phyloP scores from a whole-genome alignment of 495 filamentous ascomycete species.

The Aspergillus saccharolyticus region DNA sequence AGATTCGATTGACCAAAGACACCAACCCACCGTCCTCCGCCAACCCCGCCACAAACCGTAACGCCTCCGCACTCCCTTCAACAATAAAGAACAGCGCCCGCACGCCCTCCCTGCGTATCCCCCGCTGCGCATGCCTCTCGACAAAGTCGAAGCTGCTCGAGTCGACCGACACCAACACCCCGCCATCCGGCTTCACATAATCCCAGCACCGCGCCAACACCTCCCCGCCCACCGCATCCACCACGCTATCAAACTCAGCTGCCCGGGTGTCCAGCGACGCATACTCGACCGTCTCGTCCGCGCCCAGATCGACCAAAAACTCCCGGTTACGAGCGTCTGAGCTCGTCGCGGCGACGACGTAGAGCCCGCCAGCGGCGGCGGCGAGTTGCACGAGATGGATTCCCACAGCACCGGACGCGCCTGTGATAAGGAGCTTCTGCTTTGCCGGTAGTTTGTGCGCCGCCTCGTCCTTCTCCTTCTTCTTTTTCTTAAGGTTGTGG shows the following conservation, averaged over 20 bases:
- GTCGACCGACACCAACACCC: constrained; percentile 30
- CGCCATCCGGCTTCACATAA: constrained; percentile 14
- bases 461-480: background rate
- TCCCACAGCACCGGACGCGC: constrained; percentile 31
- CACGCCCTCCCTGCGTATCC: constrained; percentile 17
- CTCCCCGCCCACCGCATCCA: constrained; percentile 33
- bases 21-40: constrained; percentile 17
- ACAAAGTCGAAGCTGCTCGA: constrained; percentile 31
- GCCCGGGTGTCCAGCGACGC: constrained; percentile 3
- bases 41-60: constrained; percentile 18
- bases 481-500: background rate
- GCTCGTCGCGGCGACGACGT: constrained; percentile 26
- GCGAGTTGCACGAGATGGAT: constrained; percentile 35
- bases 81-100: constrained; percentile 33
- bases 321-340: constrained; percentile 25
- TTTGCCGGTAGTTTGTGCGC: background rate
- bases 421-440: constrained; percentile 26
- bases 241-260: constrained; percentile 26
- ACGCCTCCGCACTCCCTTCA: constrained; percentile 13
- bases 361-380: constrained; percentile 17
- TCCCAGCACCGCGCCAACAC: constrained; percentile 24
- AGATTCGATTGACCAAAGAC: constrained; percentile 25
- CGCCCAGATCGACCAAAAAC: constrained; percentile 27
- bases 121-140: constrained; percentile 29
- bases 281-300: constrained; percentile 30